Base-by-base conservation (phyloP, 345 rosid species). In the Corchorus olitorius region DNA sequence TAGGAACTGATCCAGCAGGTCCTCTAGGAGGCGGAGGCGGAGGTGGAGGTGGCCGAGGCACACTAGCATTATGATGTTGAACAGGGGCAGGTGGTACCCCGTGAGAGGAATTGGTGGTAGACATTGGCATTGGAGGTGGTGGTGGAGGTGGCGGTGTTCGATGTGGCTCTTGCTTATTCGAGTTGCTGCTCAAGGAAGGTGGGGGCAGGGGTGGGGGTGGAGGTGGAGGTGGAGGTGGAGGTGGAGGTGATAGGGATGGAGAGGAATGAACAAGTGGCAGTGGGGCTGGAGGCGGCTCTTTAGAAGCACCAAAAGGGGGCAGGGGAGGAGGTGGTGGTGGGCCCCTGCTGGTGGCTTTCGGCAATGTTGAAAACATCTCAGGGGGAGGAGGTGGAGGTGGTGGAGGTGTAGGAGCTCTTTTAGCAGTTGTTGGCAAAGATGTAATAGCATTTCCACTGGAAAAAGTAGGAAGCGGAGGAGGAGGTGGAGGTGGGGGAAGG, bases 351-450 rank as follows among this genome's bases (percentile, higher is more conserved):
- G n/a, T 66, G 55, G 72, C 58, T 54, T 66, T 65, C 72, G 69
- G 80, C 43, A 59, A 58, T 68, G 70, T 52, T 59, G 45, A 58
- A 76, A 75, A 77, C 74, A 72, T 80, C 75, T 71, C 60, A 61
- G 71, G 78, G 0, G 88, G 84, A 61, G 81, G 85, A 1, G 86
- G 86, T 41, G 84, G 83, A 50, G 88, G 87, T 34, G 79, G 83
- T 3, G 87, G 78, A 52, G 79, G 81, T n/a, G 80, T 63, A 8
- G 84, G 79, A 45, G 70, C 84, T 46, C 19, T 62, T 4, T 49
- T 50, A 35, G 53, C 2, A 64, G 66, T 19, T n/a, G 61, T 50
- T 59, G 53, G 34, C 46, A 55, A 34, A 69, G 75, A 16, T 75
- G 71, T 45, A 10, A 41, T 19, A 52, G 52, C 56, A 76, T 61